Evolutionary conservation across 2,329 filamentous ascomycete species (phyloP).

Genomic region (Venturia effusa): DNA sequence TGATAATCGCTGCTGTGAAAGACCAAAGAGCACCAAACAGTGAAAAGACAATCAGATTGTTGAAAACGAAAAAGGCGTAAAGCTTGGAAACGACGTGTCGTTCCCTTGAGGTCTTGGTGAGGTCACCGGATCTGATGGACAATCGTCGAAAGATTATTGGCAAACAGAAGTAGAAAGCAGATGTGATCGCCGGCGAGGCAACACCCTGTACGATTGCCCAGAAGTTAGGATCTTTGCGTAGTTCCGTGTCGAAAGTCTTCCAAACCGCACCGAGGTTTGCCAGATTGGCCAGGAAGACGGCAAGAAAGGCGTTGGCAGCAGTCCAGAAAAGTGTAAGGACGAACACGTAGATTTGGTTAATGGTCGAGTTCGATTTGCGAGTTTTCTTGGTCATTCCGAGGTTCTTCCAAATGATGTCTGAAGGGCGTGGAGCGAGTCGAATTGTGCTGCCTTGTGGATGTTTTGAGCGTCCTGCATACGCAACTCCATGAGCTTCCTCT

Average conservation of each 20-base stretch:
- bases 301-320: conserved; percentile 85
- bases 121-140: conserved; percentile 71
- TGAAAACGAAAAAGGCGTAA: conserved; percentile 94
- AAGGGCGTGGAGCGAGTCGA: conserved; percentile 69
- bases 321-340: conserved; percentile 78
- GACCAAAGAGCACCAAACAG: conserved; percentile 75
- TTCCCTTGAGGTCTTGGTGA: conserved; percentile 86
- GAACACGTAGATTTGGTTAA: conserved; percentile 76
- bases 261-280: conserved; percentile 70
- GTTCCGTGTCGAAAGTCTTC: conserved; percentile 56
- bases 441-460: conserved; percentile 70
- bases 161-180: conserved; percentile 74
- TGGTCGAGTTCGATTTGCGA: conserved; percentile 60
- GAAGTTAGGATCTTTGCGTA: conserved; percentile 51
- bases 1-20: conserved; percentile 57
- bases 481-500: conserved; percentile 76
- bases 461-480: conserved; percentile 70
- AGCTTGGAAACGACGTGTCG: conserved; percentile 83
- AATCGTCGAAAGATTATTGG: conserved; percentile 87
- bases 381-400: conserved; percentile 59
- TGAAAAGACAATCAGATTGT: conserved; percentile 91
- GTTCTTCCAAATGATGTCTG: conserved; percentile 95
- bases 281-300: conserved; percentile 84
- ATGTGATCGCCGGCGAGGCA: conserved; percentile 74
- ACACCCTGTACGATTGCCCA: conserved; percentile 94